These are phyloP conservation scores for Aethionema arabicum DNA, from an alignment of 345 rosid genomes.

Conservation along the genomic window DNA sequence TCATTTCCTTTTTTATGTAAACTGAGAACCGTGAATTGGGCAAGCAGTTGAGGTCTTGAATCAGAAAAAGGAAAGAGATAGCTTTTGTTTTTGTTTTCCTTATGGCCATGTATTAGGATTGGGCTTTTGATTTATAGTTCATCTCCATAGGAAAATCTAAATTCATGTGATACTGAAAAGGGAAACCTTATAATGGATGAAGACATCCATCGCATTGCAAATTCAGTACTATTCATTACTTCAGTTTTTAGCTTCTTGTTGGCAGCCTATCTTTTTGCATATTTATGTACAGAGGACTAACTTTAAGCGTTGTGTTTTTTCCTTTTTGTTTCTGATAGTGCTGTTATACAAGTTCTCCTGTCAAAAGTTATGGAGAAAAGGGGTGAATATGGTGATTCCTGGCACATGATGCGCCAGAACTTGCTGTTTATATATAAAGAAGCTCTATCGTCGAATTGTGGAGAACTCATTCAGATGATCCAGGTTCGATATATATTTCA, in stretches of 20 bases:
- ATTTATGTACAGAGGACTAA: slow-evolving; percentile 13
- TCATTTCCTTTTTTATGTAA: not conserved
- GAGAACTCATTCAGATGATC: slow-evolving; percentile 61
- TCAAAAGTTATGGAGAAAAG: slow-evolving; percentile 60
- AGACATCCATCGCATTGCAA: slow-evolving; percentile 9
- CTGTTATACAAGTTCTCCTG: slow-evolving; percentile 69
- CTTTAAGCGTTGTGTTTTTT: not conserved
- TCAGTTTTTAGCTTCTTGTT: not conserved
- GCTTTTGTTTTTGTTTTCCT: not conserved
- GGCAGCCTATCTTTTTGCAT: slow-evolving; percentile 8
- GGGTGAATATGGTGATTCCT: slow-evolving; percentile 53
- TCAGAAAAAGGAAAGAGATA: not conserved
- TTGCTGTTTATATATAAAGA: slow-evolving; percentile 61
- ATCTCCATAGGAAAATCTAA: slow-evolving; percentile 11
- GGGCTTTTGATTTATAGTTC: slow-evolving; percentile 14
- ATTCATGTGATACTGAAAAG: slow-evolving; percentile 11
- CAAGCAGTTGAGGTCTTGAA: slow-evolving; percentile 5
- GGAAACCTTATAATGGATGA: slow-evolving; percentile 11
- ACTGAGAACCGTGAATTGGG: slow-evolving; percentile 10
- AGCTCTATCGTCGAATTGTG: slow-evolving; percentile 72
- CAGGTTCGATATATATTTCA: slow-evolving; percentile 52
- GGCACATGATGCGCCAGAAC: slow-evolving; percentile 59
- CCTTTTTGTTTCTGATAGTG: slow-evolving; percentile 48
- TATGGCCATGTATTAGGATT: not conserved
- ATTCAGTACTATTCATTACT: slow-evolving; percentile 9